Conservation (phyloP, 140 eudicot species). For the Stevia rebaudiana region DNA sequence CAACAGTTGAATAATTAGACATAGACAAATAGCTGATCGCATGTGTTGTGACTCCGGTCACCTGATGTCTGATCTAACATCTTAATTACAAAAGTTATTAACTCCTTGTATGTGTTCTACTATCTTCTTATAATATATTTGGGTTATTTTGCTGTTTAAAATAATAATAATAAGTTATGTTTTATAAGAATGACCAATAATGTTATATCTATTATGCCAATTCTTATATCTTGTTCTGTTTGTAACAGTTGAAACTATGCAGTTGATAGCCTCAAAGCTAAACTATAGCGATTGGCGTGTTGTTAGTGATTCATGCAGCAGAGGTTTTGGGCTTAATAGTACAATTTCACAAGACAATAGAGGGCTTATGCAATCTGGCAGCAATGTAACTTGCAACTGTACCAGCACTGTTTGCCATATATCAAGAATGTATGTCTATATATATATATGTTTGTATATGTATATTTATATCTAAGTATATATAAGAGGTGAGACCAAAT, state of each 20-base stretch:
- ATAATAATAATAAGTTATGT: too few species aligned
- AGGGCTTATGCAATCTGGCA: neutral
- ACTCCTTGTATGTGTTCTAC: too few species aligned
- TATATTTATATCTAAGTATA: too few species aligned
- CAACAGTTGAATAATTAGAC: too few species aligned
- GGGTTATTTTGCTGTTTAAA: too few species aligned
- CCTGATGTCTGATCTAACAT: too few species aligned
- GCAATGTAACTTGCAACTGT: constrained; percentile 63
- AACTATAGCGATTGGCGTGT: constrained; percentile 42
- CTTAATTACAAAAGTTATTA: too few species aligned
- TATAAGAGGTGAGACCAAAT: too few species aligned
- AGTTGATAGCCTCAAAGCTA: constrained; percentile 51
- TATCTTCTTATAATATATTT: too few species aligned
- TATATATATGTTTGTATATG: neutral
- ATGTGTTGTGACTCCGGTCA: too few species aligned
- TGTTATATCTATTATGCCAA: neutral
- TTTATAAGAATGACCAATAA: neutral
- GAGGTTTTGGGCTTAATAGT: constrained; percentile 31
- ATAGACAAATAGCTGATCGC: too few species aligned
- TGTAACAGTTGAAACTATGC: constrained; percentile 55
- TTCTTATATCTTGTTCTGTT: neutral
- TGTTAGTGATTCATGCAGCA: constrained; percentile 43
- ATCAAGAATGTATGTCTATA: constrained; percentile 46
- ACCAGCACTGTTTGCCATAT: constrained; percentile 63
- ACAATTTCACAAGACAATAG: neutral